Evolutionary conservation across 805 yeast species (phyloP).

Genomic region (Sugiyamaella boreocaroliniensis): DNA sequence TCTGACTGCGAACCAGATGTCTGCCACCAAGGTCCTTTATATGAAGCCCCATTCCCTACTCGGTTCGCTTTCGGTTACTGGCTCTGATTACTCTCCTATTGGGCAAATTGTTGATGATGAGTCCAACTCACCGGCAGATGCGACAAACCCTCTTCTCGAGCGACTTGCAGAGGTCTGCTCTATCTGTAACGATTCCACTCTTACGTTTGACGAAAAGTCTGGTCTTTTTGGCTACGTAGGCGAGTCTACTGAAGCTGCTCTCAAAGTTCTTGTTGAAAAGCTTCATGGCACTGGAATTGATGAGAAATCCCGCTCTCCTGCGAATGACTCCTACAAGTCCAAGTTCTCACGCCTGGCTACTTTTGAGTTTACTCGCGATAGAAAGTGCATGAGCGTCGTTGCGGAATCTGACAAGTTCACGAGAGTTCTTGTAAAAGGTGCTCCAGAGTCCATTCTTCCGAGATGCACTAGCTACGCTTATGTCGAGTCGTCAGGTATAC

Average conservation of each 20-base stretch:
- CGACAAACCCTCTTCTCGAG: conserved; percentile 8
- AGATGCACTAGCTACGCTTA: conserved; percentile 38
- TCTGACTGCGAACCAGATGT: conserved; percentile 36
- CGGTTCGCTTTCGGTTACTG: conserved; percentile 36
- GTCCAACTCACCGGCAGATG: conserved; percentile 11
- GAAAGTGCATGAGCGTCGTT: conserved; percentile 49
- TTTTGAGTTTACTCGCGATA: conserved; percentile 43
- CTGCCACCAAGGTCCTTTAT: conserved; percentile 27
- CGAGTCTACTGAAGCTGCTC: conserved; percentile 50
- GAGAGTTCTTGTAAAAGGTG: conserved; percentile 43
- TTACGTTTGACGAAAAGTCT: conserved; percentile 28
- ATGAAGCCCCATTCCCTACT: conserved; percentile 30
- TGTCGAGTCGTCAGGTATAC: conserved; percentile 27
- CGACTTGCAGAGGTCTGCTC: conserved; percentile 36
- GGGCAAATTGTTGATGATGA: conserved; percentile 25
- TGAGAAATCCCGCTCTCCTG: conserved; percentile 4
- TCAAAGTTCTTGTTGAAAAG: conserved; percentile 39
- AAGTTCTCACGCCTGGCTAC: conserved; percentile 28
- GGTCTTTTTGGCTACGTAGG: conserved; percentile 36
- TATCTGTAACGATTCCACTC: conserved; percentile 35
- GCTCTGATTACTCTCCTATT: conserved; percentile 30
- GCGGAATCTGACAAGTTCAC: conserved; percentile 27
- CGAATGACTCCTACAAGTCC: conserved; percentile 13
- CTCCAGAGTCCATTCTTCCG: conserved; percentile 44
- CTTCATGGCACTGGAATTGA: conserved; percentile 17